Percentiles rank a stretch among this genome's conserved stretches.
These are phyloP conservation scores for Xylariomycetidae sp. DNA, from an alignment of 2,329 filamentous ascomycete genomes.

Conservation along the genomic window DNA sequence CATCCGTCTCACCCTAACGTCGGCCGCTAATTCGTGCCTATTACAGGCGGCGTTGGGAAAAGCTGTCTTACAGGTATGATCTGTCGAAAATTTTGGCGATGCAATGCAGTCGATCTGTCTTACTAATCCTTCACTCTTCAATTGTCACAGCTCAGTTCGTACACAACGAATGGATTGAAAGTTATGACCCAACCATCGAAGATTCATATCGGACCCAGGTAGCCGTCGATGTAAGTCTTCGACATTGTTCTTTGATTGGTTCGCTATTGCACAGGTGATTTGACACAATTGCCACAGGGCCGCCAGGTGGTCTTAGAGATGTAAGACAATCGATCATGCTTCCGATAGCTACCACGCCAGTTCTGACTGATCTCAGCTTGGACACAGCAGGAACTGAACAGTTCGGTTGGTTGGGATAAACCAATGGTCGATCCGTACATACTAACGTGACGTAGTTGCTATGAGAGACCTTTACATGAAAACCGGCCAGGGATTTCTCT, in stretches of 20 bases:
- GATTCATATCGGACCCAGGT: slow-evolving; percentile 72
- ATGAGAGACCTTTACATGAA: slow-evolving; percentile 89
- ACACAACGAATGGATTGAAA: slow-evolving; percentile 91
- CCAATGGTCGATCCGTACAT: neutral
- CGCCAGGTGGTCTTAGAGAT: slow-evolving; percentile 88
- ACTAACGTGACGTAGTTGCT: slow-evolving; percentile 41
- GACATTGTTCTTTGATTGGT: slow-evolving; percentile 10
- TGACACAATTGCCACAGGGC: slow-evolving; percentile 50
- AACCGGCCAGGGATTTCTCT: slow-evolving; percentile 82
- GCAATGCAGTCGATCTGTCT: slow-evolving; percentile 5
- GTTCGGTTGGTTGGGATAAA: slow-evolving; percentile 64
- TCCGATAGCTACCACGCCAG: too few relatives aligned
- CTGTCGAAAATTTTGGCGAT: slow-evolving; percentile 3
- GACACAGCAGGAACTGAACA: slow-evolving; percentile 91
- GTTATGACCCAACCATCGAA: slow-evolving; percentile 75
- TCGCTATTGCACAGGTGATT: slow-evolving; percentile 24
- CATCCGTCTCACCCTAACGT: slow-evolving; percentile 8
- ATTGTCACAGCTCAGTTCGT: slow-evolving; percentile 73
- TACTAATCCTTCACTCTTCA: slow-evolving; percentile 12
- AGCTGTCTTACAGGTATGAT: slow-evolving; percentile 78
- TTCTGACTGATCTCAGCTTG: slow-evolving; percentile 48
- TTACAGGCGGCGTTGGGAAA: slow-evolving; percentile 79
- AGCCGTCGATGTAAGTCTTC: slow-evolving; percentile 72
- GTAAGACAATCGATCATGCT: slow-evolving; percentile 54
- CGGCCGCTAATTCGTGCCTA: too few relatives aligned